These are phyloP conservation scores for Leccinum incarnatum DNA, from an alignment of 768 basidiomycete species.

Conservation along the genomic window DNA sequence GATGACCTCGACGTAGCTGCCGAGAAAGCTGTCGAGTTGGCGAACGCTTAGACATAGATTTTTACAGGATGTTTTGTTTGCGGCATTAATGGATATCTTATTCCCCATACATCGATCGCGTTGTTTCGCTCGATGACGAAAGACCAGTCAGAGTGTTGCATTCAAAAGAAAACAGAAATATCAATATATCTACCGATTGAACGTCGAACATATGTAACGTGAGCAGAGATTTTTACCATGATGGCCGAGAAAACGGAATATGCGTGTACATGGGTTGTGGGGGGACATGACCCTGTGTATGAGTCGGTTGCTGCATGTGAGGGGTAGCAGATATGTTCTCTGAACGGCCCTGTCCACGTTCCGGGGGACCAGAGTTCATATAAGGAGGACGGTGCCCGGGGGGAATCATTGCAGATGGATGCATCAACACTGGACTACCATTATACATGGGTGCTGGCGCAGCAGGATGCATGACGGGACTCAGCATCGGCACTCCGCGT, in stretches of 20 bases:
- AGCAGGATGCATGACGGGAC: slow-evolving; percentile 69
- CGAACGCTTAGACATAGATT: slow-evolving; percentile 41
- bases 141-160: slow-evolving; percentile 19
- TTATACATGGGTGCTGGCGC: slow-evolving; percentile 56
- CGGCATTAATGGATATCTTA: slow-evolving; percentile 13
- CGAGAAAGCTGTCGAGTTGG: slow-evolving; percentile 71
- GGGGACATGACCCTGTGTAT: slow-evolving; percentile 25
- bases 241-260: slow-evolving; percentile 28
- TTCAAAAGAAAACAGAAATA: slow-evolving; percentile 27
- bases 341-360: slow-evolving; percentile 48
- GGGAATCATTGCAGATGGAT: slow-evolving; percentile 40
- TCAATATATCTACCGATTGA: slow-evolving; percentile 31
- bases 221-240: slow-evolving; percentile 27
- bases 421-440: slow-evolving; percentile 69
- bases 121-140: slow-evolving; percentile 2
- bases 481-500: slow-evolving; percentile 60
- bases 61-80: slow-evolving; percentile 18
- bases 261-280: slow-evolving; percentile 32
- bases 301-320: slow-evolving; percentile 39
- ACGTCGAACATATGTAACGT: slow-evolving; percentile 19
- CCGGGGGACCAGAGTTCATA: slow-evolving; percentile 46
- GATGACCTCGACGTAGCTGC: slow-evolving; percentile 94
- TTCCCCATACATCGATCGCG: neutral
- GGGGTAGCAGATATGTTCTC: slow-evolving; percentile 43
- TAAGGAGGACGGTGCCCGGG: slow-evolving; percentile 35